These are phyloP conservation scores for Candida jianshihensis DNA, from an alignment of 805 yeast species.

Conservation along the genomic window DNA sequence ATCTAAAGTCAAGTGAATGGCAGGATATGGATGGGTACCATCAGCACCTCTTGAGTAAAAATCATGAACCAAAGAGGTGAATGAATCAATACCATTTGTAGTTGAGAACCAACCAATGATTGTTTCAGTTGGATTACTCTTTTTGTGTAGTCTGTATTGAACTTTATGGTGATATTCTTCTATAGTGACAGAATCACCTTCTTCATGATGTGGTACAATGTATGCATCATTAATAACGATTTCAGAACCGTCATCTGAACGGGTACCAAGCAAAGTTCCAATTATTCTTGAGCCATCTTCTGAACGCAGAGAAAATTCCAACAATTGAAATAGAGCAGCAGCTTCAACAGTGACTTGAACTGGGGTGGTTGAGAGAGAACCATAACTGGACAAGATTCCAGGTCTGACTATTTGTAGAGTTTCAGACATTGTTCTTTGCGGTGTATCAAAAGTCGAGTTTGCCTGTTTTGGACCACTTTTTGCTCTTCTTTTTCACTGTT, in stretches of 20 bases:
- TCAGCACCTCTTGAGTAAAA: conserved; percentile 65
- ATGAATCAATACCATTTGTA: conserved; percentile 51
- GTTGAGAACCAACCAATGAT: conserved; percentile 85
- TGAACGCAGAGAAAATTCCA: conserved; percentile 61
- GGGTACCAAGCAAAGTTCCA: conserved; percentile 74
- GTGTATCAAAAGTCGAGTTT: too few relatives aligned
- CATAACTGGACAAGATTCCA: conserved; percentile 15
- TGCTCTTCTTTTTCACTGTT: neutral
- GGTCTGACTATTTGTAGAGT: conserved; percentile 23
- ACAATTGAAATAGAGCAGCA: conserved; percentile 66
- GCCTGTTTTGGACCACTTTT: neutral
- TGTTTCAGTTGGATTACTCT: conserved; percentile 69
- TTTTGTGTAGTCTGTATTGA: conserved; percentile 64
- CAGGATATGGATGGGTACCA: conserved; percentile 69
- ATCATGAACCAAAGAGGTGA: conserved; percentile 74
- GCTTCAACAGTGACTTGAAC: conserved; percentile 53
- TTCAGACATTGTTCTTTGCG: conserved; percentile 13
- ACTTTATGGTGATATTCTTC: conserved; percentile 71
- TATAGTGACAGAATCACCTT: conserved; percentile 67
- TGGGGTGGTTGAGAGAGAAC: conserved; percentile 30
- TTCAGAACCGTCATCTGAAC: conserved; percentile 78
- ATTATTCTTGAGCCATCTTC: conserved; percentile 57
- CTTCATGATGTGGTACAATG: conserved; percentile 74
- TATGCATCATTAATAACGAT: conserved; percentile 70
- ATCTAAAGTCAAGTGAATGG: conserved; percentile 71